These are phyloP conservation scores for Neoboletus brunneissimus DNA, from an alignment of 768 basidiomycete species.

Conservation along the genomic window DNA sequence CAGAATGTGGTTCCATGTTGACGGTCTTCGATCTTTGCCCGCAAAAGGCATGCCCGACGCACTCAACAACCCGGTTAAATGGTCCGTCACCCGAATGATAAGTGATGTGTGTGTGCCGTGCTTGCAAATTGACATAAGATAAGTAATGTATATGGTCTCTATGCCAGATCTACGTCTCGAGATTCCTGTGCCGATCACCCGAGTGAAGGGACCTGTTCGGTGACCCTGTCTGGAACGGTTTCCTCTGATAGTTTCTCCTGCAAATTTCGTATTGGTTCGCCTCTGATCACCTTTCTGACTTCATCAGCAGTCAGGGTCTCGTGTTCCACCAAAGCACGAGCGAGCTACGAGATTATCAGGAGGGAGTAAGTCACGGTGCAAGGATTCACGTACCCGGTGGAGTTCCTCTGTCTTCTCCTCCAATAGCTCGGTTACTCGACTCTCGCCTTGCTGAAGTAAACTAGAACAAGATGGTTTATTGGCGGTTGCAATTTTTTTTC, in stretches of 20 bases:
- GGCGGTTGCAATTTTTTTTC: too few relatives aligned
- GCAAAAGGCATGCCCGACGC: too few relatives aligned
- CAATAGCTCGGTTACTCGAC: conserved; percentile 61
- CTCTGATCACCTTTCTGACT: conserved; percentile 80
- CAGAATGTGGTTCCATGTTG: too few relatives aligned
- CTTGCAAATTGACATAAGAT: not conserved
- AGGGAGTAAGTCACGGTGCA: not conserved
- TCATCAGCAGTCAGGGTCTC: conserved; percentile 89
- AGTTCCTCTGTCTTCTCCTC: conserved; percentile 70
- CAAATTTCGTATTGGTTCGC: conserved; percentile 73
- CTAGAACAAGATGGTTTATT: conserved; percentile 25
- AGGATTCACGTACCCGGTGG: conserved; percentile 52
- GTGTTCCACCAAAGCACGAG: conserved; percentile 88
- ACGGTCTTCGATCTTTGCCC: too few relatives aligned
- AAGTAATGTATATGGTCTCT: conserved; percentile 1
- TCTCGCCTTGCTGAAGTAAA: conserved; percentile 68
- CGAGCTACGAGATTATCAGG: conserved; percentile 52
- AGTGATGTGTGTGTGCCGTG: too few relatives aligned
- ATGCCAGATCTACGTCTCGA: not conserved
- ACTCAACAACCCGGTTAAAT: too few relatives aligned
- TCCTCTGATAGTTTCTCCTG: conserved; percentile 56
- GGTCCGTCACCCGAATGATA: too few relatives aligned
- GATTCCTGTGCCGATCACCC: too few relatives aligned
- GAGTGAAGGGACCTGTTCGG: not conserved
- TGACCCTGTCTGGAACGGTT: not conserved